Base-by-base conservation (phyloP, 2,329 filamentous ascomycete species). In the Pyricularia sp. region DNA sequence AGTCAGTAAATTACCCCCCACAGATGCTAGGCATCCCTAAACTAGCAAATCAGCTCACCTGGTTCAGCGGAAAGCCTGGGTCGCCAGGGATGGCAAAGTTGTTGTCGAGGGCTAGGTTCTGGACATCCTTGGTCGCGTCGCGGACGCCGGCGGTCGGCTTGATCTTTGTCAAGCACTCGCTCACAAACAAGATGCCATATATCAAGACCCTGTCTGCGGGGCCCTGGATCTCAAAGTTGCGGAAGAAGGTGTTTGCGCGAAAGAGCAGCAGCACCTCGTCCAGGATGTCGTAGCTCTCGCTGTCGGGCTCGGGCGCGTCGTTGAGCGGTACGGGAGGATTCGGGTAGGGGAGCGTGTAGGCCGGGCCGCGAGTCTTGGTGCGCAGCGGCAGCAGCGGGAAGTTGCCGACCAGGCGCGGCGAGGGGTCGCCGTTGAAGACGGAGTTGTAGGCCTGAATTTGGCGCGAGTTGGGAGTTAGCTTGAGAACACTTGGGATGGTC, bases 191-290 rank as follows among this genome's bases (percentile, higher is more conserved):
- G 75, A 97, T 99, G 68, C 93, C 93, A 79, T 99, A 99, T 73
- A 97, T 93, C 70, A 99, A 83, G 73, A 97, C 86, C 55, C 94
- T 85, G 78, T 99, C 94, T 66, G 94, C 93, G 30, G 91, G 90
- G 16, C 94, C 94, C 78, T 96, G 93, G 80, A 97, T 96, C 82
- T 97, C 94, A 73, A 99, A 99, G 83, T 97, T 99, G 73, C 94
- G 90, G 84, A 97, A 99, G 78, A 99, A 93, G 67, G 93, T 97
- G 81, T 99, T 97, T 72, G 94, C 93, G 69, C 94, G 91, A 84
- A 97, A 99, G 62, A 97, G 85, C 13, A 88, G 84, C 65, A 99
- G 84, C 63, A 96, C 87, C 81, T 99, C 94, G 78, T 99, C 94
- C 65, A 97, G 84, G 68, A 94, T 90, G 80, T 99, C 94, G 82